A percentile compares a stretch with the other conserved stretches of the same genome.
Evolutionary conservation across 2,329 filamentous ascomycete genomes (phyloP).

Genomic region (Ophiocordyceps camponoti-saundersi): DNA sequence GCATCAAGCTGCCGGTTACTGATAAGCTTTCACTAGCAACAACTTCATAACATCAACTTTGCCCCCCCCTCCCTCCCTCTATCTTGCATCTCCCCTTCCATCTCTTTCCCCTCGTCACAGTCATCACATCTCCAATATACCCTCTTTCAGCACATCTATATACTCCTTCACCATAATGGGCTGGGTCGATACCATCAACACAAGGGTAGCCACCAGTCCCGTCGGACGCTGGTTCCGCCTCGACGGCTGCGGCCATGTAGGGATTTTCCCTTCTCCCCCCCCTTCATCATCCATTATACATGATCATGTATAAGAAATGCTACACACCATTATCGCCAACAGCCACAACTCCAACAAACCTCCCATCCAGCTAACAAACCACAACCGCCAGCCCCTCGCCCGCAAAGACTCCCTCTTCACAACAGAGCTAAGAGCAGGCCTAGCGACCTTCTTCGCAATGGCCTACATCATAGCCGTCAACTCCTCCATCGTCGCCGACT

Average conservation of each 20-base stretch:
- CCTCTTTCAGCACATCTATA: no score
- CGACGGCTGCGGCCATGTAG: conserved; percentile 68
- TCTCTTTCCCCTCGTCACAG: neutral
- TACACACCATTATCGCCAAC: neutral
- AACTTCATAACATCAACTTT: no score
- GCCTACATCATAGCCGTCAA: conserved; percentile 38
- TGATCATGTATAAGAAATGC: neutral
- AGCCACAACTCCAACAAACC: no score
- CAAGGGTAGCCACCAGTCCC: conserved; percentile 42
- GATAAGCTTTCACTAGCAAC: no score
- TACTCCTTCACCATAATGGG: conserved; percentile 16
- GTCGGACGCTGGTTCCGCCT: conserved; percentile 64
- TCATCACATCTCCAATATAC: neutral
- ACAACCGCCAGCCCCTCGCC: conserved; percentile 37
- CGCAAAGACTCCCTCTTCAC: conserved; percentile 63
- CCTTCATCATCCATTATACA: no score
- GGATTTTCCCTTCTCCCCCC: conserved; percentile 13
- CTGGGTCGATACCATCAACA: conserved; percentile 33
- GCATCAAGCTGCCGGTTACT: no score
- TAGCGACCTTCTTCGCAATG: conserved; percentile 62
- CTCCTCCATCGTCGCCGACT: conserved; percentile 38
- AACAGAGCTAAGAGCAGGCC: conserved; percentile 68
- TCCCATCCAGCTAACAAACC: neutral
- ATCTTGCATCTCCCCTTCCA: neutral
- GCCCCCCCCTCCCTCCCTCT: no score